Evolutionary conservation across 352 stramenopile genomes (phyloP), one percentile per base, ranked within the genome.

Genomic region (Phytophthora cactorum): DNA sequence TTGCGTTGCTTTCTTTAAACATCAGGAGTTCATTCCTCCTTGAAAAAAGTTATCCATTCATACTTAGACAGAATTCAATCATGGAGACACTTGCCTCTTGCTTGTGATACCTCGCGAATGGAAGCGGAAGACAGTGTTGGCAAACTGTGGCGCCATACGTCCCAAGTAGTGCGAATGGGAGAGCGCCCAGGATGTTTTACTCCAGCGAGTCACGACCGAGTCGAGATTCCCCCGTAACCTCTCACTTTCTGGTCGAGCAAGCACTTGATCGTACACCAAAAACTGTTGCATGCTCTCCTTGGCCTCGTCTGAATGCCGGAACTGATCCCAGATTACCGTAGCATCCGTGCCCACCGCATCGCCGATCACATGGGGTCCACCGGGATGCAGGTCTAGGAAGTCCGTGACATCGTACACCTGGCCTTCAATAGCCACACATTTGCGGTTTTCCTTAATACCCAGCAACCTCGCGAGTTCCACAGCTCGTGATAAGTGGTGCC

Each of bases 301-400:
- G 6, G 85, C 85, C 38, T 90, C 82, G 0, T 61, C 45, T 1
- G 83, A 91, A 69, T 93, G 85, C 38, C 79, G 79, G 52, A 91
- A 91, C 47, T 91, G 71, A 50, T 91, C 78, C 85, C 85, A 93
- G 15, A 90, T 67, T 12, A 78, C 73, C 0, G 81, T 88, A 31
- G 85, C 83, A 72, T 91, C 83, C 0, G 80, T 91, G 32, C 85
- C 85, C 31, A 91, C 67, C 2, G 84, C 83, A 55, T 93, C 85
- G 36, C 75, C 78, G 41, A 93, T 89, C 25, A 93, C 85, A 66
- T 90, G 83, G 28, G 82, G 75, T 12, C 85, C 85, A 6, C 85
- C 85, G 5, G 82, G 85, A 61, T 93, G 85, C 49, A 80, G 57
- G 34, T 91, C 75, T 17, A 91, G 55, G 50, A 93, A 93, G 46